These are phyloP conservation scores for Arabidopsis thaliana DNA, from an alignment of 345 rosid species.

Conservation along the genomic window TAIR10.1 NC_003076.8:20926501-20927000, in stretches of 20 bases:
- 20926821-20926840: background rate
- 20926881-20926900: background rate
- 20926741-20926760: background rate
- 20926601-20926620: background rate
- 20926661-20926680: constrained; percentile 1
- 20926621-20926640: constrained; percentile 12
- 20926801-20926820: background rate
- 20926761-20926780: background rate
- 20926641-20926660: constrained; percentile 20
- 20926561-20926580: constrained; percentile 65
- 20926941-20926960: no score
- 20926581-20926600: constrained; percentile 39
- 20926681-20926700: constrained; percentile 12
- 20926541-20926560: constrained; percentile 65
- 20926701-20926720: constrained; percentile 17
- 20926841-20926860: background rate
- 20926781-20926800: background rate
- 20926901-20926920: background rate
- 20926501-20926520: constrained; percentile 49
- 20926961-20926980: no score
- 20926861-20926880: background rate
- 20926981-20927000: no score
- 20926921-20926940: background rate
- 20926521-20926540: constrained; percentile 47
- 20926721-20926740: background rate